Base-by-base conservation (phyloP, 1,139 yeast genomes). In the Taphrina betulina region DNA sequence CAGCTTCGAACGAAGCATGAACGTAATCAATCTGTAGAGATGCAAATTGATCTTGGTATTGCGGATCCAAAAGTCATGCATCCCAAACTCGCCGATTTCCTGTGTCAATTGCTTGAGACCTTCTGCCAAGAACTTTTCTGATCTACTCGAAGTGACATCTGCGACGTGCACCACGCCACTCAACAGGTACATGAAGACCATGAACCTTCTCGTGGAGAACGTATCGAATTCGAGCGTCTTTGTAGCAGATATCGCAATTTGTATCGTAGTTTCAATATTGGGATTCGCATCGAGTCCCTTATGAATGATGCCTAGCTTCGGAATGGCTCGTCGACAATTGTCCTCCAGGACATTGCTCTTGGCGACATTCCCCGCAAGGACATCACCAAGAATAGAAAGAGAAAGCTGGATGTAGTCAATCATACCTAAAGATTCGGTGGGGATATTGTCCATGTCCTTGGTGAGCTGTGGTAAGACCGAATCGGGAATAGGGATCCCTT, bases 181-280 rank as follows among this genome's bases (percentile, higher is more conserved):
- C 16, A 43, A 12, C 19, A 31, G 37, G 28, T 43, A 43, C 48
- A 23, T 43, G 38, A 43, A 43, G 5, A 43, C 31, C 48, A 31
- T 43, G 38, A 43, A 43, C 12, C 29, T 24, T 7, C 38, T 29
- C 3, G 29, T 31, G 4, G 48, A 33, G 26, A 20, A 33, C 2
- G 38, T 3, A 8, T 2, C 20, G 12, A 43, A n/a, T 5, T 26
- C 31, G 10, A 43, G 10, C 12, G 31, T 7, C 7, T 26, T 12
- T 26, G 31, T 26, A 7, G 31, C 7, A 12, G 31, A 26, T 7
- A 12, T 12, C 7, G 10, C 12, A 12, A 20, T 4, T 8, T 34
- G 37, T 2, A 43, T 20, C 24, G 5, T n/a, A 20, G 14, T n/a
- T 12, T 29, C 29, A 19, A 43, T n/a, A 7, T 43, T 23, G 20